phyloP scores from a whole-genome alignment of 768 basidiomycete genomes.

The Russula virescens region DNA sequence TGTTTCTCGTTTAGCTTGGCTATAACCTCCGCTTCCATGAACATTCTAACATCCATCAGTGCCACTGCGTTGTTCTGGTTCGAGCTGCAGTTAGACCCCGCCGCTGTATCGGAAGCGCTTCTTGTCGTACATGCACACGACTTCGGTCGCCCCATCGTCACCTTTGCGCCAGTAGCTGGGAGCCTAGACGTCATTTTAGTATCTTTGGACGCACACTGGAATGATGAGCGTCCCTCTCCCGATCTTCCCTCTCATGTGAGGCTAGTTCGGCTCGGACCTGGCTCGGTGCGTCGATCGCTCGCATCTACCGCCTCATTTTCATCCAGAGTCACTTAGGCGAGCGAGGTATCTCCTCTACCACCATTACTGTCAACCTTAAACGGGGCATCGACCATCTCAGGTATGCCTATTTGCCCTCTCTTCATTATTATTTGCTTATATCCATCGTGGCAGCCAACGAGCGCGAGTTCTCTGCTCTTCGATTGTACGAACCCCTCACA shows the following conservation, averaged over 20 bases:
- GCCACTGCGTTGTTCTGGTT: constrained; percentile 62
- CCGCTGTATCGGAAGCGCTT: not conserved
- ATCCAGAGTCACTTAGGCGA: constrained; percentile 32
- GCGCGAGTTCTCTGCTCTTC: constrained; percentile 47
- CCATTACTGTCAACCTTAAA: constrained; percentile 44
- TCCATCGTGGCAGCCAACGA: constrained; percentile 37
- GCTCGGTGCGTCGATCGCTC: constrained; percentile 34
- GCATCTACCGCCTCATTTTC: not conserved
- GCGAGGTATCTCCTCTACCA: constrained; percentile 29
- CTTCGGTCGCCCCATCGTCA: constrained; percentile 53
- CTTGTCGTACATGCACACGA: constrained; percentile 35
- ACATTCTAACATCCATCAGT: constrained; percentile 34
- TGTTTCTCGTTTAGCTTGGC: constrained; percentile 25
- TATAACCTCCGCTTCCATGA: not conserved
- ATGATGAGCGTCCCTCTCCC: constrained; percentile 7
- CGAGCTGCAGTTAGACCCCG: constrained; percentile 27
- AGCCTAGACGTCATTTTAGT: constrained; percentile 40
- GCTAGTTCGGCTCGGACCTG: constrained; percentile 25
- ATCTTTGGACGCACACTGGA: constrained; percentile 45
- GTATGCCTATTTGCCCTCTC: constrained; percentile 31
- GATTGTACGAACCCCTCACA: constrained; percentile 53
- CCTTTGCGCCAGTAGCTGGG: constrained; percentile 40
- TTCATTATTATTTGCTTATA: not conserved
- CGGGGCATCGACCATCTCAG: constrained; percentile 39
- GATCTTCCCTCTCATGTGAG: not conserved